These are phyloP conservation scores for Onygenales sp. DNA, from an alignment of 2,329 filamentous ascomycete species.

Conservation along the genomic window DNA sequence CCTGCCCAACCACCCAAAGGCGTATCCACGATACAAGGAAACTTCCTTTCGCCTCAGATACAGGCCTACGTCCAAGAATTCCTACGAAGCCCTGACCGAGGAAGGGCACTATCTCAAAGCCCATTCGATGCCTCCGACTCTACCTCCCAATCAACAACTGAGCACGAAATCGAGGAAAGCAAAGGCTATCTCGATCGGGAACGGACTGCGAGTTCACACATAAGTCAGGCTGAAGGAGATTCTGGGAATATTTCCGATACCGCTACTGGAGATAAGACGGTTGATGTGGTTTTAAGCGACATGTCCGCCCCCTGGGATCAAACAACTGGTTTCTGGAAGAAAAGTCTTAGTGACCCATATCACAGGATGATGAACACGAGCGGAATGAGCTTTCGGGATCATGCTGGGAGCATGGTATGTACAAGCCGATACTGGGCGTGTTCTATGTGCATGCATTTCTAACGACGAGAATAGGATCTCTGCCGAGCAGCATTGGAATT, in stretches of 20 bases:
- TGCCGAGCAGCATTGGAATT: constrained; percentile 80
- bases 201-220: constrained; percentile 17
- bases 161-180: constrained; percentile 11
- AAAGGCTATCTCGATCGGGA: constrained; percentile 17
- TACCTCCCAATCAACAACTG: not conserved
- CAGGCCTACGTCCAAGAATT: constrained; percentile 68
- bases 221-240: constrained; percentile 13
- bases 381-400: constrained; percentile 76
- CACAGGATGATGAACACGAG: constrained; percentile 99
- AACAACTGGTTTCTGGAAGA: constrained; percentile 67
- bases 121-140: not conserved
- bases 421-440: not conserved
- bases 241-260: constrained; percentile 17
- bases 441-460: constrained; percentile 2
- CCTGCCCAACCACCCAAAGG: constrained; percentile 84
- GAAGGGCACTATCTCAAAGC: constrained; percentile 35
- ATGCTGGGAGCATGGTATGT: constrained; percentile 87
- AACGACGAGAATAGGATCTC: constrained; percentile 56
- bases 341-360: constrained; percentile 91
- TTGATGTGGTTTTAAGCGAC: constrained; percentile 93
- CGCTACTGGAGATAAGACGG: constrained; percentile 40
- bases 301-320: constrained; percentile 97
- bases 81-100: constrained; percentile 55
- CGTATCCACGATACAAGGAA: constrained; percentile 89
- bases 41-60: constrained; percentile 72